A percentile compares a stretch with the other conserved stretches of the same genome.
These are phyloP conservation scores for Trichoderma cornu-damae DNA, from an alignment of 2,329 filamentous ascomycete genomes.

Conservation along the genomic window DNA sequence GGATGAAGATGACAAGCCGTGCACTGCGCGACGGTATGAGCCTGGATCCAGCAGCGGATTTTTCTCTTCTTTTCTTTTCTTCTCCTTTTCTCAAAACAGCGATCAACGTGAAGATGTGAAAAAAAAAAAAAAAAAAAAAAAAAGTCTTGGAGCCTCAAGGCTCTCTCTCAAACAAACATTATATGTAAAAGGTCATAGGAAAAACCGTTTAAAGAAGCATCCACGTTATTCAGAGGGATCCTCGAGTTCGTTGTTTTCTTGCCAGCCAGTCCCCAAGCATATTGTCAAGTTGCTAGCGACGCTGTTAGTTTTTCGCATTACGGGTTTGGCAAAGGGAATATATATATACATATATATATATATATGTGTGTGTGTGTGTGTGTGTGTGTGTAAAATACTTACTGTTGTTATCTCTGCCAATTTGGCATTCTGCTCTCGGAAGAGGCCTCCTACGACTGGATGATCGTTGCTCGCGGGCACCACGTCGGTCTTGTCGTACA, in stretches of 20 bases:
- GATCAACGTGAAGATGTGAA: slow-evolving; percentile 12
- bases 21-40: slow-evolving; percentile 1
- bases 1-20: not conserved
- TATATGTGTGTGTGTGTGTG: too few relatives aligned
- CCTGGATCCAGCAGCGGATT: slow-evolving; percentile 12
- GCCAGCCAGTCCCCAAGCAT: slow-evolving; percentile 80
- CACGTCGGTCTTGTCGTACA: slow-evolving; percentile 86
- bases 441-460: slow-evolving; percentile 73
- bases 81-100: not conserved
- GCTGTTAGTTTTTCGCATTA: slow-evolving; percentile 20
- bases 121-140: too few relatives aligned
- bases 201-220: not conserved
- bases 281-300: slow-evolving; percentile 70
- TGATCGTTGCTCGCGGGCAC: slow-evolving; percentile 77
- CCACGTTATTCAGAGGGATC: slow-evolving; percentile 31
- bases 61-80: too few relatives aligned
- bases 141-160: not conserved
- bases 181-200: slow-evolving; percentile 13
- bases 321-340: too few relatives aligned
- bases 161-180: slow-evolving; percentile 4
- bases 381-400: too few relatives aligned
- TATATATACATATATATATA: too few relatives aligned
- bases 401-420: slow-evolving; percentile 79
- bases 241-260: slow-evolving; percentile 59
- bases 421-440: slow-evolving; percentile 80